Conservation (phyloP, 306 rosid genomes). For the Sphenostylis stenocarpa region DNA sequence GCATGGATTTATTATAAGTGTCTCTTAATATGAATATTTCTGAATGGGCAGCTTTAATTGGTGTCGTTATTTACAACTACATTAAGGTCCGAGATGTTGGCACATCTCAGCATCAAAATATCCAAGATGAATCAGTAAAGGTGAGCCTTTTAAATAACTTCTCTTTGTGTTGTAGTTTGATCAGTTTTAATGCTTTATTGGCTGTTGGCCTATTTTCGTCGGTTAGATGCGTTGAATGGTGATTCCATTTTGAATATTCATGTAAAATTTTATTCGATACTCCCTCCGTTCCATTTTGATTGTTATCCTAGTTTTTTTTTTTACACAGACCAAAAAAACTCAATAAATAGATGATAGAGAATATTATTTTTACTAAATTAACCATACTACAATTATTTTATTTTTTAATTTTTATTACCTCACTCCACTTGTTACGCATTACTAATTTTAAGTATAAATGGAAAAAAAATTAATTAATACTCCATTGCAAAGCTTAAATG, state of each 20-base stretch:
- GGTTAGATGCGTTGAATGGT: background rate
- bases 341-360: too few species aligned
- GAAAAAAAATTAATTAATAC: too few species aligned
- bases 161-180: slow-evolving; percentile 30
- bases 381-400: too few species aligned
- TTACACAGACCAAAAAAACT: too few species aligned
- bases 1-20: slow-evolving; percentile 13
- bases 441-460: too few species aligned
- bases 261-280: background rate
- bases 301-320: too few species aligned
- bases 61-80: slow-evolving; percentile 93
- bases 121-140: slow-evolving; percentile 69
- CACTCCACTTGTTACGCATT: too few species aligned
- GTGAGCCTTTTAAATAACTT: slow-evolving; percentile 27
- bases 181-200: slow-evolving; percentile 5
- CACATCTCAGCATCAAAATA: slow-evolving; percentile 66
- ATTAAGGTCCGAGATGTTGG: slow-evolving; percentile 84
- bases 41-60: slow-evolving; percentile 71
- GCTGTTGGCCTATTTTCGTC: background rate
- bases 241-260: background rate
- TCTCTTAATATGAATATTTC: slow-evolving; percentile 13
- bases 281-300: too few species aligned
- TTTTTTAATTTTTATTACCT: too few species aligned
- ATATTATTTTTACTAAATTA: too few species aligned
- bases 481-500: too few species aligned